These are phyloP conservation scores for Nakaseomyces uthaithaninus DNA, from an alignment of 1,139 yeast species.

Conservation along the genomic window DNA sequence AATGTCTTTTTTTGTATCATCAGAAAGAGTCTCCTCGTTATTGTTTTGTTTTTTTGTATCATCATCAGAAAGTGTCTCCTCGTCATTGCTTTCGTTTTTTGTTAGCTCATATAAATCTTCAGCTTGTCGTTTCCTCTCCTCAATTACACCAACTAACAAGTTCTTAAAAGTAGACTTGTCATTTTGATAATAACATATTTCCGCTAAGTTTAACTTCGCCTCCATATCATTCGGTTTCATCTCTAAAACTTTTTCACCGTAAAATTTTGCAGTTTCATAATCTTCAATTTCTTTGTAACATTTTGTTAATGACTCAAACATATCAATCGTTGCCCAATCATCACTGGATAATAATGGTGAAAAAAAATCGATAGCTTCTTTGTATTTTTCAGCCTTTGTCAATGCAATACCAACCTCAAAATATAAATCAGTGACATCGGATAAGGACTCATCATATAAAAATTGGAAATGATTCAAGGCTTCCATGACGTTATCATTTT, in stretches of 20 bases:
- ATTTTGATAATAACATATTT: constrained; percentile 66
- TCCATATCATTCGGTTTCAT: constrained; percentile 61
- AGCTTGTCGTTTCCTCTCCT: constrained; percentile 33
- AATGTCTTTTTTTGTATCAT: constrained; percentile 13
- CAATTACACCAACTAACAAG: constrained; percentile 47
- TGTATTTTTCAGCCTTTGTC: constrained; percentile 58
- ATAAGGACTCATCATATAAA: constrained; percentile 48
- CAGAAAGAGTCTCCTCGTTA: no score
- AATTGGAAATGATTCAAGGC: constrained; percentile 63
- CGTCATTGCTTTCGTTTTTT: constrained; percentile 24
- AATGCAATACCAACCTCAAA: constrained; percentile 69
- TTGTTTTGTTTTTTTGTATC: no score
- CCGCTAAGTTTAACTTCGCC: constrained; percentile 70
- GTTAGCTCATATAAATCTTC: constrained; percentile 19
- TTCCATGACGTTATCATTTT: constrained; percentile 55
- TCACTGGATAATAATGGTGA: constrained; percentile 45
- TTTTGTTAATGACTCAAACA: constrained; percentile 60
- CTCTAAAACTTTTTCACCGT: constrained; percentile 50
- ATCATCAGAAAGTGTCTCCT: no score
- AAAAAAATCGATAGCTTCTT: constrained; percentile 64
- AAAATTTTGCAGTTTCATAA: constrained; percentile 58
- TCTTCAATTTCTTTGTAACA: constrained; percentile 71
- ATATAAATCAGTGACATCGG: constrained; percentile 63
- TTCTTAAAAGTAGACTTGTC: constrained; percentile 54
- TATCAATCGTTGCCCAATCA: constrained; percentile 43